Conservation (phyloP, 2,329 filamentous ascomycete genomes). For the Apiospora koreana region DNA sequence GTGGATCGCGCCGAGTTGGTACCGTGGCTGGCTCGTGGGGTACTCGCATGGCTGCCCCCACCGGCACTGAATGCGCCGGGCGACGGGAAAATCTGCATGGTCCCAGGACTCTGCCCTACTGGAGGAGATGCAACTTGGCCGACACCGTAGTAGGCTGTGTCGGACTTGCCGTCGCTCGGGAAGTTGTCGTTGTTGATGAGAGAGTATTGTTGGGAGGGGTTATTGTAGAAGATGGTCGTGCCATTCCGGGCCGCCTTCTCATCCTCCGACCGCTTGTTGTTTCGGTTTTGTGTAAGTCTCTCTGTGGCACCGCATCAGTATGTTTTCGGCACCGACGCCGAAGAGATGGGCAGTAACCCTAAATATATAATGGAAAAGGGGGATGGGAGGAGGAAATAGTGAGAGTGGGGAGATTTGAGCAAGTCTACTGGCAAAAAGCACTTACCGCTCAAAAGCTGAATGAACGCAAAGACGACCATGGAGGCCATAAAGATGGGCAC, state of each 20-base stretch:
- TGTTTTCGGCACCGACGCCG: no score
- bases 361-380: no score
- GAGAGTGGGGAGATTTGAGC: no score
- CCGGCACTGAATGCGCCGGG: no score
- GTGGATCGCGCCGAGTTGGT: neutral
- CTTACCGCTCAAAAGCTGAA: constrained; percentile 31
- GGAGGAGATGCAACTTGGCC: neutral
- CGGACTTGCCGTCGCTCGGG: neutral
- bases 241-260: constrained; percentile 15
- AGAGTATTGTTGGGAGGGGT: neutral
- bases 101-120: neutral
- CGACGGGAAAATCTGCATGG: neutral
- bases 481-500: constrained; percentile 34
- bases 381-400: no score
- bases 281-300: constrained; percentile 20
- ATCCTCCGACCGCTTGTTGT: constrained; percentile 20
- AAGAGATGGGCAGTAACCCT: no score
- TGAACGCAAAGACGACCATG: constrained; percentile 33
- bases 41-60: neutral
- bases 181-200: neutral
- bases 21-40: neutral
- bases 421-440: neutral
- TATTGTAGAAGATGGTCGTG: neutral
- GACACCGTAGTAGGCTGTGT: neutral
- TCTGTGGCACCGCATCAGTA: constrained; percentile 15